Percentiles rank a stretch among this genome's conserved stretches.
Conservation (phyloP, 495 filamentous ascomycete genomes). For the Daldinia concentrica region DNA sequence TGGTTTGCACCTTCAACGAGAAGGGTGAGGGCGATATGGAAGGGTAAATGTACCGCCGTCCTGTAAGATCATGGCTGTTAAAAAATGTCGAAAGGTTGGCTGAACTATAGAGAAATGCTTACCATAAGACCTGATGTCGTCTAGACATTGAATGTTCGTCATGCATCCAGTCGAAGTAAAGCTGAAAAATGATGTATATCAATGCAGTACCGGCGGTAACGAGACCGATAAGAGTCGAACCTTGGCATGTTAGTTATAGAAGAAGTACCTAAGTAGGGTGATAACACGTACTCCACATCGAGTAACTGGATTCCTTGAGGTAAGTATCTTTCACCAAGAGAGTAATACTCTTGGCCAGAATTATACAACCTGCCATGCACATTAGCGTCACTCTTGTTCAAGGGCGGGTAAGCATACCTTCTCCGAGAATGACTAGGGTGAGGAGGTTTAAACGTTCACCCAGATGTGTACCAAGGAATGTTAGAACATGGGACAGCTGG, state of each 20-base stretch:
- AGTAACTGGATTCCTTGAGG: slow-evolving; percentile 56
- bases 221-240: slow-evolving; percentile 47
- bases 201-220: slow-evolving; percentile 58
- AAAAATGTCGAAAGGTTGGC: slow-evolving; percentile 32
- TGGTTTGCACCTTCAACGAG: slow-evolving; percentile 46
- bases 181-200: slow-evolving; percentile 73
- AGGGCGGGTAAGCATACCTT: slow-evolving; percentile 55
- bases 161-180: slow-evolving; percentile 72
- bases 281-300: slow-evolving; percentile 44
- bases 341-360: slow-evolving; percentile 38
- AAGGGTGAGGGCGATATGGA: slow-evolving; percentile 64
- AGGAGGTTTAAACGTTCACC: slow-evolving; percentile 72
- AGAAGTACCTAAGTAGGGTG: slow-evolving; percentile 4
- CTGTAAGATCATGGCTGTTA: slow-evolving; percentile 28
- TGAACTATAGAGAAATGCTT: slow-evolving; percentile 61
- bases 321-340: slow-evolving; percentile 40
- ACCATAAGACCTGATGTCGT: slow-evolving; percentile 43
- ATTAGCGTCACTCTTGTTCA: neutral
- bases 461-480: slow-evolving; percentile 72
- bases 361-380: slow-evolving; percentile 29
- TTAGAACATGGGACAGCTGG: slow-evolving; percentile 62
- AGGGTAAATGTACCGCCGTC: slow-evolving; percentile 74
- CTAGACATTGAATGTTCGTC: slow-evolving; percentile 62
- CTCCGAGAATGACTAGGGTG: slow-evolving; percentile 75
- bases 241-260: slow-evolving; percentile 34